Conservation (phyloP, 768 basidiomycete genomes). For the Mycena rebaudengoi region DNA sequence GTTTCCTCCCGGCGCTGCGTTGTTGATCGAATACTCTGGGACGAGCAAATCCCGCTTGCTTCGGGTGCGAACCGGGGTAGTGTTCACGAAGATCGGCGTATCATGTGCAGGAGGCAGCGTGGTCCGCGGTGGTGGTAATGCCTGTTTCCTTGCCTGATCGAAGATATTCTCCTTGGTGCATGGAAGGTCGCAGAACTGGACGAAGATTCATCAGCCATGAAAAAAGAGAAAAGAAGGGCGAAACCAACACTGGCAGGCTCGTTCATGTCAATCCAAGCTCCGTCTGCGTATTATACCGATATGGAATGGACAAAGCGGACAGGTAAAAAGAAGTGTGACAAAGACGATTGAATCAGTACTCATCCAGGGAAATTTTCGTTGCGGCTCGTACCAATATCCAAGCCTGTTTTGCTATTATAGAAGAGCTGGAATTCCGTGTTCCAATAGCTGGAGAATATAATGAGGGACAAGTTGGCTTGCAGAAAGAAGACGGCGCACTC, state of each 20-base stretch:
- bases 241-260: conserved; percentile 69
- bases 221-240: neutral
- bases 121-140: conserved; percentile 62
- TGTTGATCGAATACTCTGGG: conserved; percentile 69
- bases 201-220: neutral
- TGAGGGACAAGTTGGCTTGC: neutral
- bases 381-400: conserved; percentile 82
- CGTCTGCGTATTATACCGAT: too few relatives aligned
- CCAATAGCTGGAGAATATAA: conserved; percentile 58
- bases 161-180: conserved; percentile 71
- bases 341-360: neutral
- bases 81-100: conserved; percentile 57
- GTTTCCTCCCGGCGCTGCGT: conserved; percentile 54
- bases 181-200: conserved; percentile 72
- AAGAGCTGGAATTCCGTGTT: conserved; percentile 65
- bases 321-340: too few relatives aligned
- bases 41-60: conserved; percentile 47
- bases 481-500: conserved; percentile 43
- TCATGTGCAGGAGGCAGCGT: conserved; percentile 60
- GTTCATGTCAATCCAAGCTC: conserved; percentile 83
- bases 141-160: conserved; percentile 59
- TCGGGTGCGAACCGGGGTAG: conserved; percentile 15
- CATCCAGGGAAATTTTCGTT: conserved; percentile 54
- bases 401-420: conserved; percentile 58
- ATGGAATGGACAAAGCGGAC: too few relatives aligned